Conservation (phyloP, 208 protist genomes). For the Trypanosoma lewisi region DNA sequence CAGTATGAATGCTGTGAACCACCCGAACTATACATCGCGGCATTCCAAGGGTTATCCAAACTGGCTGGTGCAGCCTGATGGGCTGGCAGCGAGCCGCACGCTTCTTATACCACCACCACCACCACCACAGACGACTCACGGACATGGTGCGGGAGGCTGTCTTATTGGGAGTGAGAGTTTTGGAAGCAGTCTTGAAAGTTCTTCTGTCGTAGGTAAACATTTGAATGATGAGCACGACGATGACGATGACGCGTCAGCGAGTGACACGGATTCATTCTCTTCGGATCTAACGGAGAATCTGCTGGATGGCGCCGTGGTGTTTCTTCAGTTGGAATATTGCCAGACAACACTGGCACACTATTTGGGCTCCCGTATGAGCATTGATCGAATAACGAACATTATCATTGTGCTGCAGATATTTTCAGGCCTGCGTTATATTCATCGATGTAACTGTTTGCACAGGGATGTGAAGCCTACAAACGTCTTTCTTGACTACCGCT, state of each 20-base stretch:
- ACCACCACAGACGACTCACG: not conserved
- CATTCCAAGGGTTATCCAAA: not conserved
- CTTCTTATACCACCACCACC: not conserved
- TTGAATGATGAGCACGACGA: conserved; percentile 15
- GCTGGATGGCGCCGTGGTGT: conserved; percentile 58
- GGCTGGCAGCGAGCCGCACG: not conserved
- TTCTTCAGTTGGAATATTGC: conserved; percentile 88
- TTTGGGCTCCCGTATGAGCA: conserved; percentile 36
- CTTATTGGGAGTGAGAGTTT: conserved; percentile 27
- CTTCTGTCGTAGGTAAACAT: not conserved
- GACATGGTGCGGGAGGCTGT: conserved; percentile 1
- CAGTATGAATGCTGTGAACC: not conserved
- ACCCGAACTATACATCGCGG: not conserved
- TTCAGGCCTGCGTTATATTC: conserved; percentile 64
- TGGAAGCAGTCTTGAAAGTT: not conserved
- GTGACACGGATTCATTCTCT: not conserved
- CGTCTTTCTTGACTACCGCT: conserved; percentile 80
- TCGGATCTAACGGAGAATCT: conserved; percentile 18
- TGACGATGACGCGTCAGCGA: not conserved
- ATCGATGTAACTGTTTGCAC: conserved; percentile 63
- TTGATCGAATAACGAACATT: conserved; percentile 77
- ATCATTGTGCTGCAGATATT: conserved; percentile 72
- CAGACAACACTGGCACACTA: conserved; percentile 70
- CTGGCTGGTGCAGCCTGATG: not conserved
- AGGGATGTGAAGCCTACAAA: conserved; percentile 88